Conservation (phyloP, 805 yeast genomes). For the Candida nonsorbophila region DNA sequence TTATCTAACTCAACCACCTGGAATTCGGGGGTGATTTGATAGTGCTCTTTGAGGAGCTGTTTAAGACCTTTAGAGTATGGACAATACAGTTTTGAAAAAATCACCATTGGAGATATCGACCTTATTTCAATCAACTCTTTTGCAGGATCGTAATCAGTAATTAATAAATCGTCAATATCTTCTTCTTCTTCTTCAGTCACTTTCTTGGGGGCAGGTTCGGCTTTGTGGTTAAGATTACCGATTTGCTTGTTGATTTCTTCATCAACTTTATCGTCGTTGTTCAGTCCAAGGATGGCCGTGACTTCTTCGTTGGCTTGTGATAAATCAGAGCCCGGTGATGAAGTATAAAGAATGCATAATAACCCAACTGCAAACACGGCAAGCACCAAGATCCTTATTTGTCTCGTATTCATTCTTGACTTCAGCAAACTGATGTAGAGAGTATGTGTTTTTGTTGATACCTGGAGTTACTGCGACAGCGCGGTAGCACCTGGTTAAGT, state of each 20-base stretch:
- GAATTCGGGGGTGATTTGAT: constrained; percentile 69
- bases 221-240: constrained; percentile 1
- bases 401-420: constrained; percentile 5
- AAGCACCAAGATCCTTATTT: constrained; percentile 7
- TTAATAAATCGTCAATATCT: constrained; percentile 2
- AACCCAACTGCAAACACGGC: constrained; percentile 5
- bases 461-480: not conserved
- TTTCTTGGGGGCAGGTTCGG: constrained; percentile 1
- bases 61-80: constrained; percentile 77
- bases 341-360: constrained; percentile 4
- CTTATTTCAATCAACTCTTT: constrained; percentile 50
- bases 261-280: constrained; percentile 31
- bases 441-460: too few relatives aligned
- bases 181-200: constrained; percentile 7
- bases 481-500: not conserved
- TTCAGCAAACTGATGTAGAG: too few relatives aligned
- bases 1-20: constrained; percentile 75
- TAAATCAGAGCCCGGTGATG: constrained; percentile 1
- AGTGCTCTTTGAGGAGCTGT: constrained; percentile 54
- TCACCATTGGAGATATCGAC: constrained; percentile 56
- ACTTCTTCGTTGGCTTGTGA: constrained; percentile 1
- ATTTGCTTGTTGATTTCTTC: constrained; percentile 36
- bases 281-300: constrained; percentile 25
- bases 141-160: constrained; percentile 25
- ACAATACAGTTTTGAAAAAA: constrained; percentile 55